Base-by-base conservation (phyloP, 2,329 filamentous ascomycete genomes). In the Chrysoporthe deuterocubensis region DNA sequence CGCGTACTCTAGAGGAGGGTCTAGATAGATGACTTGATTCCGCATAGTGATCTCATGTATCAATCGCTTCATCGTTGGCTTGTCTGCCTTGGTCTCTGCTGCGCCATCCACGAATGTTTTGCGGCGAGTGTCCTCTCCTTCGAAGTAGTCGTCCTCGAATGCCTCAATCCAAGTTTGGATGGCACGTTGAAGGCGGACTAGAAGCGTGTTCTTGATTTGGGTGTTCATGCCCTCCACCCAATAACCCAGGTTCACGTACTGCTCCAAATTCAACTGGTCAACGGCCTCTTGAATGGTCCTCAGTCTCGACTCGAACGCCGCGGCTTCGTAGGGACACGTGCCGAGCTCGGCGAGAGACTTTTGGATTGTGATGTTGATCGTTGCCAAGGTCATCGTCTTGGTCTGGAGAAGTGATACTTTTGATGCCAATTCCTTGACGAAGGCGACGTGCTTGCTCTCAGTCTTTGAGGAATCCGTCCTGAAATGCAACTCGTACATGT, bases 31-130 rank as follows among this genome's bases (percentile, higher is more conserved):
- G 72, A 97, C 92, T 78, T 99, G 96, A 74, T 98, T 98, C 43
- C 93, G 92, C 93, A 99, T 99, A 6, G 93, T 96, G 65, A 99
- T 91, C 77, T 99, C 96, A 73, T 97, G 93, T 18, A 96, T 85
- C 34, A 97, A 86, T 42, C 87, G 88, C 74, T 87, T 89, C 80
- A 97, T 89, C 3, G 84, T 84, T 0, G 93, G 92, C 3, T 81
- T 80, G 67, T 88, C 84, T 43, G 81, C 80, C 71, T 82, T 85
- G 57, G 72, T 71, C 61, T 81, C 79, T 13, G 72, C 69, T 16
- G 71, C 70, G 42, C 85, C 84, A 4, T 78, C 77, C 14, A 76
- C 75, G 11, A 81, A 81, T 9, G 79, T 78, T 73, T 85, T 88
- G 62, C 86, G 82, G 60, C 84, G 67, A 26, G 65, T 82, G 69